These are phyloP conservation scores for Suillus decipiens DNA, from an alignment of 768 basidiomycete species.

Conservation along the genomic window DNA sequence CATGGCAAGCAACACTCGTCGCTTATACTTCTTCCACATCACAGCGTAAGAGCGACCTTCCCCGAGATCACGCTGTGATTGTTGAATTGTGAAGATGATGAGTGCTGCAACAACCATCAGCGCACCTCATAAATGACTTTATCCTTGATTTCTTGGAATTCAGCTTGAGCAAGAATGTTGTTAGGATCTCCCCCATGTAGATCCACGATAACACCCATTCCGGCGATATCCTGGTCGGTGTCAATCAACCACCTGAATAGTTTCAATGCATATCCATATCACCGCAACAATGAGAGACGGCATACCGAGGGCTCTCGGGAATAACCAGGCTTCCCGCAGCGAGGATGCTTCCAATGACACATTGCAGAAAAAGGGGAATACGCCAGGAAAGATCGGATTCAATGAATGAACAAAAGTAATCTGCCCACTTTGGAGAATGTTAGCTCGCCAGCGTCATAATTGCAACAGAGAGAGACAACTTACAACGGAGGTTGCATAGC, in stretches of 20 bases:
- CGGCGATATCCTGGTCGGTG: conserved; percentile 78
- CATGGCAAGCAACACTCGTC: conserved; percentile 90
- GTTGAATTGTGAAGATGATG: conserved; percentile 6
- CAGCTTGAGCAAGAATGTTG: conserved; percentile 69
- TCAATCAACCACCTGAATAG: conserved; percentile 82
- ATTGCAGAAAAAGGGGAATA: conserved; percentile 86
- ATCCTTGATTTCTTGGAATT: conserved; percentile 89
- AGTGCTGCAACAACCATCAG: conserved; percentile 1
- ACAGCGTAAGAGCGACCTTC: conserved; percentile 73
- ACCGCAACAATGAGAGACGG: background rate
- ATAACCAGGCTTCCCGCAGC: conserved; percentile 77
- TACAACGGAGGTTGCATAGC: conserved; percentile 89
- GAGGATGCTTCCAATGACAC: conserved; percentile 81
- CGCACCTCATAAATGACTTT: conserved; percentile 69
- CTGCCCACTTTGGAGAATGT: conserved; percentile 68
- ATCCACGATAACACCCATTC: conserved; percentile 84
- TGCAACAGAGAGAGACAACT: conserved; percentile 28
- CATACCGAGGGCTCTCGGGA: conserved; percentile 87
- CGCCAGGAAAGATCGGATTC: conserved; percentile 90
- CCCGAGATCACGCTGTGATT: conserved; percentile 66
- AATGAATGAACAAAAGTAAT: conserved; percentile 91
- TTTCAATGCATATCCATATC: conserved; percentile 10
- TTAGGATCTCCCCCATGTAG: conserved; percentile 81
- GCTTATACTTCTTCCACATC: conserved; percentile 89
- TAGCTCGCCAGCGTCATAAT: conserved; percentile 5